Percentiles rank a stretch among this genome's conserved stretches.
Conservation (phyloP, 208 protist species). For the Herpetomonas muscarum region DNA sequence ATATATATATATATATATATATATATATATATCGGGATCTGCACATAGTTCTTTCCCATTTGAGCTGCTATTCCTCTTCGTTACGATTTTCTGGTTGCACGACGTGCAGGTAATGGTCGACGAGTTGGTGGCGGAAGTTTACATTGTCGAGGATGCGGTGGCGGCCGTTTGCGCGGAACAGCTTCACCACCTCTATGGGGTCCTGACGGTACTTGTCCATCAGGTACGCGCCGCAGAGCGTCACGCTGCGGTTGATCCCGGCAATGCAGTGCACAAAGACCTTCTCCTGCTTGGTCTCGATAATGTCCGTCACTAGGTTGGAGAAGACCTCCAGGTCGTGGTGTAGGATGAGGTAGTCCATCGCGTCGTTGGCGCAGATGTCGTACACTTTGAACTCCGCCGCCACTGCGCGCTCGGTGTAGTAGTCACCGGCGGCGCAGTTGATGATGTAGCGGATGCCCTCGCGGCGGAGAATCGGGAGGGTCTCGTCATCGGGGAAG, state of each 20-base stretch:
- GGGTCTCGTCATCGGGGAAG: conserved; percentile 56
- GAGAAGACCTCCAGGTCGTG: conserved; percentile 69
- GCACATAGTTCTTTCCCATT: neutral
- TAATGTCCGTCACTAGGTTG: conserved; percentile 28
- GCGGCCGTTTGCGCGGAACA: conserved; percentile 53
- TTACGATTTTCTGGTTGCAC: conserved; percentile 10
- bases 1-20: no score
- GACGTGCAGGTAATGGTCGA: conserved; percentile 76
- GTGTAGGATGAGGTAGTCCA: conserved; percentile 80
- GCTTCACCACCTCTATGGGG: conserved; percentile 46
- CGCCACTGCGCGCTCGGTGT: conserved; percentile 21
- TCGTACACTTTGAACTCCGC: conserved; percentile 42
- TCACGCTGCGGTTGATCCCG: conserved; percentile 83
- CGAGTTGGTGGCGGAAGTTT: conserved; percentile 75
- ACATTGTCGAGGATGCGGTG: conserved; percentile 73
- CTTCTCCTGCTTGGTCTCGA: conserved; percentile 31
- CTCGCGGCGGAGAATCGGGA: conserved; percentile 40
- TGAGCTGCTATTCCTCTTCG: neutral
- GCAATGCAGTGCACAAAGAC: conserved; percentile 88
- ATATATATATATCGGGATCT: neutral
- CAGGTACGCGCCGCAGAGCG: conserved; percentile 76
- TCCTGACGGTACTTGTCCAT: conserved; percentile 51
- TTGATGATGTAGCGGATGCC: conserved; percentile 73
- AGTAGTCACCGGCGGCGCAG: conserved; percentile 63
- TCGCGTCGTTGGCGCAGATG: conserved; percentile 41